Percentiles rank a stretch among this genome's conserved stretches.
phyloP scores from a whole-genome alignment of 495 filamentous ascomycete species.

The Aspergillus diversus region DNA sequence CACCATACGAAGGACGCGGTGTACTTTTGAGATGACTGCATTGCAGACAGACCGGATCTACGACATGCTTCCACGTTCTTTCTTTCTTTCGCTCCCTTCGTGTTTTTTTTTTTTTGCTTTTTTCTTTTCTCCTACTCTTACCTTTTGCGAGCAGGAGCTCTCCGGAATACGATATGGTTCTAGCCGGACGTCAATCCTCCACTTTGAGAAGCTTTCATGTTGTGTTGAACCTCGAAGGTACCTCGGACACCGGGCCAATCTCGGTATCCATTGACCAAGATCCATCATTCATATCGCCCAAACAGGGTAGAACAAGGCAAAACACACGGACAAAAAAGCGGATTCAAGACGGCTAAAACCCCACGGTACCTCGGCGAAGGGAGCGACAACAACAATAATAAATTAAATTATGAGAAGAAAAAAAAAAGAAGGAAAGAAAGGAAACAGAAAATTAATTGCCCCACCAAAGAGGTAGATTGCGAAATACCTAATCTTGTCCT shows the following conservation, averaged over 20 bases:
- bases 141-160: neutral
- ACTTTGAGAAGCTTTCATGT: no score
- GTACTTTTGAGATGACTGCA: slow-evolving; percentile 1
- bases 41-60: slow-evolving; percentile 1
- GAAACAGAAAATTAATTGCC: neutral
- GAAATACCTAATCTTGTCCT: neutral
- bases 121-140: neutral
- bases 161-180: neutral
- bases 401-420: neutral
- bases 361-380: slow-evolving; percentile 1
- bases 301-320: no score
- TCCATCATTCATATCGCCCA: no score
- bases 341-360: slow-evolving; percentile 1
- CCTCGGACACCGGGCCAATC: neutral
- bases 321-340: neutral
- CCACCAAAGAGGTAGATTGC: neutral
- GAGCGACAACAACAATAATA: neutral
- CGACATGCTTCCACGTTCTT: slow-evolving; percentile 2
- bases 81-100: slow-evolving; percentile 1
- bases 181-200: neutral
- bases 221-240: neutral
- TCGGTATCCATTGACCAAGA: neutral
- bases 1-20: neutral
- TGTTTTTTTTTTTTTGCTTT: neutral
- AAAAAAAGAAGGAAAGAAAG: neutral